phyloP scores from a whole-genome alignment of 768 basidiomycete species.

The Lentinula sp. region DNA sequence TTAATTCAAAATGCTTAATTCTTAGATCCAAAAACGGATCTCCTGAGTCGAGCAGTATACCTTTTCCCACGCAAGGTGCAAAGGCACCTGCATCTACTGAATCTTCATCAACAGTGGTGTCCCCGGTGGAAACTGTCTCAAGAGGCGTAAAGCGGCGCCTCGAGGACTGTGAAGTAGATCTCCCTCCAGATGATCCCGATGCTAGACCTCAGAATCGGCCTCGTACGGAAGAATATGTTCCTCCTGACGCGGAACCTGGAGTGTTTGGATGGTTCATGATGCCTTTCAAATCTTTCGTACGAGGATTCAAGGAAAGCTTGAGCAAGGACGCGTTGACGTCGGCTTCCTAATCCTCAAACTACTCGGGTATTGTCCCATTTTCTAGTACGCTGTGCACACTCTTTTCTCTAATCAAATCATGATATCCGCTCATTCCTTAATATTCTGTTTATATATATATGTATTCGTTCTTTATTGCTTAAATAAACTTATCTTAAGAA shows the following conservation, averaged over 20 bases:
- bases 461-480: constrained; percentile 1
- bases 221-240: constrained; percentile 40
- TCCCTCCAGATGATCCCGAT: constrained; percentile 32
- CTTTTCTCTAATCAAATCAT: background rate
- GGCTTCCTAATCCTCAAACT: background rate
- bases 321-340: constrained; percentile 10
- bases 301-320: constrained; percentile 63
- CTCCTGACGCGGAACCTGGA: constrained; percentile 37
- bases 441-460: background rate
- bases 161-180: constrained; percentile 8
- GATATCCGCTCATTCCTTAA: background rate
- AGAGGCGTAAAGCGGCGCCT: constrained; percentile 7
- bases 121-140: background rate
- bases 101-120: constrained; percentile 12
- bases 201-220: constrained; percentile 44
- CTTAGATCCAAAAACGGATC: constrained; percentile 1
- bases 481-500: background rate
- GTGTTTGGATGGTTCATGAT: constrained; percentile 54
- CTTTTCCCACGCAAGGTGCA: constrained; percentile 4
- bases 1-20: background rate
- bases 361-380: background rate
- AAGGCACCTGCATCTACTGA: constrained; percentile 4
- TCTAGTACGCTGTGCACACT: background rate
- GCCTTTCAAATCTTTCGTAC: constrained; percentile 59
- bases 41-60: background rate